These are phyloP conservation scores for Aspergillus leporis DNA, from an alignment of 495 filamentous ascomycete species.

Conservation along the genomic window DNA sequence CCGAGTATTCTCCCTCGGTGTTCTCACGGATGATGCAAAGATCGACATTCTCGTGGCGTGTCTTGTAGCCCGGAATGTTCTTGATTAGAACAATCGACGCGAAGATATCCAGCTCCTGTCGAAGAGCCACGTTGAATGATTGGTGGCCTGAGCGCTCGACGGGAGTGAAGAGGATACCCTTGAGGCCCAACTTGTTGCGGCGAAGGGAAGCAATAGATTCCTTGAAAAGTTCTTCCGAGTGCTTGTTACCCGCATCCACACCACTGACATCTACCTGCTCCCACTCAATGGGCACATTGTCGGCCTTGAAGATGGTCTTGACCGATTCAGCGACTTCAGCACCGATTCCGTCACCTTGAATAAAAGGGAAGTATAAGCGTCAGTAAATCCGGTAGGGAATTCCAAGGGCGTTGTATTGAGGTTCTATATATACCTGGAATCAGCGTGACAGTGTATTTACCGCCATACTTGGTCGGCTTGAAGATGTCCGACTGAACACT, in stretches of 20 bases:
- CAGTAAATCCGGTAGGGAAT: slow-evolving; percentile 1
- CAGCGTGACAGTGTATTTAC: slow-evolving; percentile 98
- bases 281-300: slow-evolving; percentile 98
- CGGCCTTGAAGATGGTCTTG: slow-evolving; percentile 98
- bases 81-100: slow-evolving; percentile 97
- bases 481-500: slow-evolving; percentile 87
- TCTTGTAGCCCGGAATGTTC: slow-evolving; percentile 98
- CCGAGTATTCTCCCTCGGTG: slow-evolving; percentile 98
- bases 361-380: not conserved
- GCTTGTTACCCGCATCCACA: slow-evolving; percentile 80
- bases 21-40: slow-evolving; percentile 99
- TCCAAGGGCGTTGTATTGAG: not conserved
- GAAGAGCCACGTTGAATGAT: slow-evolving; percentile 98
- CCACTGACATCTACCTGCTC: slow-evolving; percentile 97
- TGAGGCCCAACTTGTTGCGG: slow-evolving; percentile 97
- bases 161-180: slow-evolving; percentile 94
- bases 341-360: slow-evolving; percentile 90
- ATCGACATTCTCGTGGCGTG: slow-evolving; percentile 94
- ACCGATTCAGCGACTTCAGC: slow-evolving; percentile 97
- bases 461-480: slow-evolving; percentile 98
- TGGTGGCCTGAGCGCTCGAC: slow-evolving; percentile 96
- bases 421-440: slow-evolving; percentile 68
- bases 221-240: slow-evolving; percentile 91
- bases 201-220: slow-evolving; percentile 92
- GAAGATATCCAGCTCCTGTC: slow-evolving; percentile 99